A percentile compares a stretch with the other conserved stretches of the same genome.
phyloP scores from a whole-genome alignment of 2,329 filamentous ascomycete species.

The Botrytis paeoniae region DNA sequence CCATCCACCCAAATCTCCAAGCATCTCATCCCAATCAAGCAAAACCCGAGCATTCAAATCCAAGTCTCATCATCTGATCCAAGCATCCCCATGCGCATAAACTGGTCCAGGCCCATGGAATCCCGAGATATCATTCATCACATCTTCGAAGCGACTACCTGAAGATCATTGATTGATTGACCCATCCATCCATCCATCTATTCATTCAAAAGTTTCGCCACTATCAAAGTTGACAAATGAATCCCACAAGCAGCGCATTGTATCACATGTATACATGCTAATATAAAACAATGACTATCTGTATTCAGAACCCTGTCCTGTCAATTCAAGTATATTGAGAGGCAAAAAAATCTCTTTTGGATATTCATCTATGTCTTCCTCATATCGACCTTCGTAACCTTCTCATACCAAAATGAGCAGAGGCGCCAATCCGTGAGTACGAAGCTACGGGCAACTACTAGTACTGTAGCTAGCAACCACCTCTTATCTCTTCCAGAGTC shows the following conservation, averaged over 20 bases:
- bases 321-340: conserved; percentile 6
- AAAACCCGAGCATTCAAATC: not conserved
- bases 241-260: not conserved
- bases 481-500: not conserved
- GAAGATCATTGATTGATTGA: not conserved
- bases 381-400: not conserved
- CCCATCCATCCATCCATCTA: not conserved
- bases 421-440: not conserved
- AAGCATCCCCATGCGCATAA: not conserved
- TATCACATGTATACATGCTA: not conserved
- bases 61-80: not conserved
- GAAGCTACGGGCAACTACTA: not conserved
- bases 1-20: not conserved
- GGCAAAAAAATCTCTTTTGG: not conserved
- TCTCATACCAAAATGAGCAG: conserved; percentile 4
- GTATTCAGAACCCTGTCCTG: not conserved
- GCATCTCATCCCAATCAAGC: not conserved
- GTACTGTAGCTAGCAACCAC: conserved; percentile 2
- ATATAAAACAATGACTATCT: not conserved
- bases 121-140: not conserved
- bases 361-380: not conserved
- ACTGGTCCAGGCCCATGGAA: not conserved
- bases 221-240: not conserved
- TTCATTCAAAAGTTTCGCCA: not conserved
- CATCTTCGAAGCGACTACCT: not conserved